Evolutionary conservation across 805 yeast species (phyloP).

Genomic region (Wickerhamiella cacticola): DNA sequence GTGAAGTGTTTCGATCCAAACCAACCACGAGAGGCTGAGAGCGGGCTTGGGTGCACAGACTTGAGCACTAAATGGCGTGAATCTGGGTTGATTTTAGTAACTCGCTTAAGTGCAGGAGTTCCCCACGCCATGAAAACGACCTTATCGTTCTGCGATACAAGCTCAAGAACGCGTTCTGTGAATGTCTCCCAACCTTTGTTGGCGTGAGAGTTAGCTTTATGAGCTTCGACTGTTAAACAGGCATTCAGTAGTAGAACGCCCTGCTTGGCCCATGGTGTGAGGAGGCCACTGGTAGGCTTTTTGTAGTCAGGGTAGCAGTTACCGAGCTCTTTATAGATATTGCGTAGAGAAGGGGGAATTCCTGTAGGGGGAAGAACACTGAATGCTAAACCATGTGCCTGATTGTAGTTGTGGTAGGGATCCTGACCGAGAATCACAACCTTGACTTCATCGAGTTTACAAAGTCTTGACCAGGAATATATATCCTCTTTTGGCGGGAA

Average conservation of each 20-base stretch:
- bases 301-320: conserved; percentile 58
- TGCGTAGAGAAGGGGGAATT: conserved; percentile 78
- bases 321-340: conserved; percentile 69
- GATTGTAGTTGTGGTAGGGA: conserved; percentile 85
- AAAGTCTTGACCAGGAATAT: conserved; percentile 83
- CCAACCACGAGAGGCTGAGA: conserved; percentile 80
- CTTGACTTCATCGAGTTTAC: conserved; percentile 62
- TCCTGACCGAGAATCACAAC: conserved; percentile 89
- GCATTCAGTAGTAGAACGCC: conserved; percentile 86
- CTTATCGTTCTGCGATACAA: conserved; percentile 32
- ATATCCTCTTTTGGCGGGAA: conserved; percentile 72
- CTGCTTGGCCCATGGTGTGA: conserved; percentile 72
- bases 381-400: conserved; percentile 95
- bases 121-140: conserved; percentile 78
- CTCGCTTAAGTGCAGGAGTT: conserved; percentile 53
- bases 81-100: conserved; percentile 32
- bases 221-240: conserved; percentile 82
- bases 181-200: conserved; percentile 86
- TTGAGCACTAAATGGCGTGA: conserved; percentile 39
- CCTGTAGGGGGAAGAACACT: conserved; percentile 75
- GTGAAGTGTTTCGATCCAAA: conserved; percentile 65
- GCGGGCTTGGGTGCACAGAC: conserved; percentile 89
- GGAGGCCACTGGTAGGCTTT: conserved; percentile 44
- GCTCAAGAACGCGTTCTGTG: conserved; percentile 59
- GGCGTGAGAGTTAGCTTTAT: conserved; percentile 86